Conservation (phyloP, 1,284 basidiomycete genomes). For the Trichosporon inkin region DNA sequence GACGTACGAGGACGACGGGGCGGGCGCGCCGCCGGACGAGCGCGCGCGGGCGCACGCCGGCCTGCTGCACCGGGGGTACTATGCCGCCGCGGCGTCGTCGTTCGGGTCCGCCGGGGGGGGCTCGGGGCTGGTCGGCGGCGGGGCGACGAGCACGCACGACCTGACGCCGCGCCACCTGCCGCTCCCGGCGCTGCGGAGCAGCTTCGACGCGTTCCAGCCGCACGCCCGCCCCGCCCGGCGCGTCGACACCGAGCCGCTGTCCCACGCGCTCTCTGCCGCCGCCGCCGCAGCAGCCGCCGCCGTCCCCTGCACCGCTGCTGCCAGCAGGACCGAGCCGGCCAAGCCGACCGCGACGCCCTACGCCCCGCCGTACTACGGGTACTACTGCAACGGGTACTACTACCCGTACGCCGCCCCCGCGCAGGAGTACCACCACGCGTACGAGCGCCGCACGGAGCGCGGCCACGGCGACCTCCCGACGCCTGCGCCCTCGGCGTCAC, state of each 20-base stretch:
- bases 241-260: background rate
- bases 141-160: background rate
- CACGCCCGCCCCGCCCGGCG: background rate
- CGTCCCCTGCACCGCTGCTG: too few species aligned
- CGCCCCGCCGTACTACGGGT: background rate
- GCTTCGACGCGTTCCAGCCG: background rate
- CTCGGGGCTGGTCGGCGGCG: too few species aligned
- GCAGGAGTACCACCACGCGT: background rate
- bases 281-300: too few species aligned
- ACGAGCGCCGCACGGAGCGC: background rate
- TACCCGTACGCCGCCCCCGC: background rate
- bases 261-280: background rate
- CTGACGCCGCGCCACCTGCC: background rate
- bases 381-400: background rate
- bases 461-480: background rate
- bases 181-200: background rate
- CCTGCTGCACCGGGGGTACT: background rate
- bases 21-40: background rate
- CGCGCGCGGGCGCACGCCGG: background rate
- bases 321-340: too few species aligned
- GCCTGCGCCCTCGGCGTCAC: too few species aligned
- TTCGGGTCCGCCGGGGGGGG: background rate
- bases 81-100: background rate
- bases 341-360: too few species aligned
- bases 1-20: conserved; percentile 6